Percentiles rank a stretch among this genome's conserved stretches.
Conservation (phyloP, 2,329 filamentous ascomycete species). For the Lizonia empirigonia region DNA sequence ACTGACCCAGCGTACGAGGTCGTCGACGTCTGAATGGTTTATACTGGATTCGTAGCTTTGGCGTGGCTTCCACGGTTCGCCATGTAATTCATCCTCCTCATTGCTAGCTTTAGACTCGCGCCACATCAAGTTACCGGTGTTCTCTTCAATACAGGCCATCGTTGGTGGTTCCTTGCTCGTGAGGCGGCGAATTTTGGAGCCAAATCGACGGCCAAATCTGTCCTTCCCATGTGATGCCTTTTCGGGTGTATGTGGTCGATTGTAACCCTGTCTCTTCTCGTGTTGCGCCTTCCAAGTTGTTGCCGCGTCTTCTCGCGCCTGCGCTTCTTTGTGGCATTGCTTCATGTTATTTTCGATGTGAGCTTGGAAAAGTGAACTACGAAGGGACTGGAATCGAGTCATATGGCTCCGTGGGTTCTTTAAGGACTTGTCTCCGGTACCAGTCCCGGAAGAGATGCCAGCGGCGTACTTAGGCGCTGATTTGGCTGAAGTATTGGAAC, state of each 20-base stretch:
- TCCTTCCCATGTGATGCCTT: slow-evolving; percentile 20
- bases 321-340: slow-evolving; percentile 25
- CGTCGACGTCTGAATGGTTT: slow-evolving; percentile 39
- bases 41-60: slow-evolving; percentile 34
- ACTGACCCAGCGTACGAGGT: slow-evolving; percentile 44
- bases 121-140: slow-evolving; percentile 23
- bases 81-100: slow-evolving; percentile 19
- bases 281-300: slow-evolving; percentile 37
- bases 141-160: slow-evolving; percentile 34
- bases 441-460: slow-evolving; percentile 7
- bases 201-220: slow-evolving; percentile 33
- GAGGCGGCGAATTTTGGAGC: slow-evolving; percentile 33
- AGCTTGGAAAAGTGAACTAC: slow-evolving; percentile 41
- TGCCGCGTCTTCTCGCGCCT: slow-evolving; percentile 25
- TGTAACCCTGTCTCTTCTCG: slow-evolving; percentile 34
- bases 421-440: slow-evolving; percentile 11
- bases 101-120: slow-evolving; percentile 34
- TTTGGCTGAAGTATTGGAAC: slow-evolving; percentile 18
- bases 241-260: slow-evolving; percentile 33
- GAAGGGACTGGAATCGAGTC: slow-evolving; percentile 42
- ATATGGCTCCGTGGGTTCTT: slow-evolving; percentile 34
- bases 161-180: slow-evolving; percentile 36
- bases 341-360: slow-evolving; percentile 40
- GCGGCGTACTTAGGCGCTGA: slow-evolving; percentile 15
- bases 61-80: slow-evolving; percentile 3